Base-by-base conservation (phyloP, 306 rosid species). In the Casuarina equisetifolia region DNA sequence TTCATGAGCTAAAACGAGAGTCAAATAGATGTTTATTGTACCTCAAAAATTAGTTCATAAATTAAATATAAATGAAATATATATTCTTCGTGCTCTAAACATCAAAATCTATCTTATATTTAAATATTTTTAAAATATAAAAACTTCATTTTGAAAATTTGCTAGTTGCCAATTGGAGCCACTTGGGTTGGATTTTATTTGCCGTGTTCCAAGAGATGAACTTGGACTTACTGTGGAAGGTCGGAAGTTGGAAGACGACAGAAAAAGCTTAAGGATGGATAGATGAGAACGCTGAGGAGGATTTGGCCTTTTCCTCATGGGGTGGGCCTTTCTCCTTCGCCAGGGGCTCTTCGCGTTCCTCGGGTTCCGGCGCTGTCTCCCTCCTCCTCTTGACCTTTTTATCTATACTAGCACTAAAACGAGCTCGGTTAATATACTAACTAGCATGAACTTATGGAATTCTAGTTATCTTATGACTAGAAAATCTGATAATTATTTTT, bases 331-430 rank as follows among this genome's bases (percentile, higher is more conserved):
- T 79, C 32, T 3, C 43, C 69, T 32, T 58, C 59, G 74, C 58
- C 59, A 74, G 11, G 16, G 7, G 5, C 52, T 72, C 72, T 52
- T 59, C 69, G 35, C 42, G 72, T 68, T 40, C 52, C 76, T 63
- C 12, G 72, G 89, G 87, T 87, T 87, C 89, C 87, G 57, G n/a
- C 54, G 38, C 48, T 25, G 13, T 42, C 49, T 74, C 4, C 11
- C 51, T 17, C 17, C 9, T 1, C 6, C 2, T 0, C 32, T 25
- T 25, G 32, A 1, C 19, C 11, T 39, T 16, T 12, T 13, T 12
- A 62, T 66, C 16, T 74, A 44, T 42, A 16, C 36, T 19, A 25
- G 9, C 0, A 11, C 15, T 57, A 6, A 15, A 4, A 35, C 69
- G 36, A 2, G 10, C 39, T 25, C 12, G 39, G 32, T 20, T 20